phyloP scores from a whole-genome alignment of 257 asterid species.

The Parsonsia alboflavescens region DNA sequence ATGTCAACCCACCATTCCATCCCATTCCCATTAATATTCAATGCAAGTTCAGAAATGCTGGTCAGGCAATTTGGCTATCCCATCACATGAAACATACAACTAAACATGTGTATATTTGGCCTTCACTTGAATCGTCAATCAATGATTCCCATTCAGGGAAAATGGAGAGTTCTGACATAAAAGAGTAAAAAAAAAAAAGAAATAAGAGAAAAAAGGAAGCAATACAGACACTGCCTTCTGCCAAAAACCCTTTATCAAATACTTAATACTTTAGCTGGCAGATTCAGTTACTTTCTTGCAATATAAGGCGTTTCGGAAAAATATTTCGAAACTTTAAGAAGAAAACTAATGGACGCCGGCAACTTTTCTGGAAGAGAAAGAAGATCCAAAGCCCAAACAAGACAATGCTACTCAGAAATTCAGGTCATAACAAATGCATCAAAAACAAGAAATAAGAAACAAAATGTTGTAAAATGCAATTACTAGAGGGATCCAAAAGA shows the following conservation, averaged over 20 bases:
- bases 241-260: not conserved
- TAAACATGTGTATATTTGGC: not conserved
- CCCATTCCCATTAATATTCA: not conserved
- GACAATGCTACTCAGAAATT: not conserved
- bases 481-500: not conserved
- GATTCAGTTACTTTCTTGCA: not conserved
- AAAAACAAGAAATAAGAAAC: not conserved
- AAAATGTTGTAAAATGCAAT: not conserved
- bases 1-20: not conserved
- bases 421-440: not conserved
- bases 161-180: not conserved
- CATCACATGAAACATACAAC: not conserved
- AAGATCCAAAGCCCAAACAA: not conserved
- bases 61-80: not conserved
- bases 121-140: not conserved
- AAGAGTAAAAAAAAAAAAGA: no score
- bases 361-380: not conserved
- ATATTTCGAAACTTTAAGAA: not conserved
- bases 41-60: not conserved
- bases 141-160: not conserved
- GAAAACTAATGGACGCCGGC: not conserved
- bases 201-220: not conserved
- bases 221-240: not conserved
- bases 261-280: not conserved
- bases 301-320: not conserved